Evolutionary conservation across 2,329 filamentous ascomycete genomes (phyloP), one percentile per base, ranked within the genome.

Genomic region (Fusarium sp.): DNA sequence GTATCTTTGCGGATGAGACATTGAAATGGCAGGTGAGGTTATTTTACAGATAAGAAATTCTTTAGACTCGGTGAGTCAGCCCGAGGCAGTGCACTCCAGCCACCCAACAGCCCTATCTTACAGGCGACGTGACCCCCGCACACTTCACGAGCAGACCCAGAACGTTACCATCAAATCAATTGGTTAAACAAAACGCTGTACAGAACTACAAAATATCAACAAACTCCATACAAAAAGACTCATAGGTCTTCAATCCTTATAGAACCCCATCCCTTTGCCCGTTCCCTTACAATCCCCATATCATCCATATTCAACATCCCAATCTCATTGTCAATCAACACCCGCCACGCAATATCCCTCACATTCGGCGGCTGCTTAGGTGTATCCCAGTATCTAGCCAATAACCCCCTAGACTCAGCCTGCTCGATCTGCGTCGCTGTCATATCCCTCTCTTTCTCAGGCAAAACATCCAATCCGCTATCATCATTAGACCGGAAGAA

Each of bases 231-330:
- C 15, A 6, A 24, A 11, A 24, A 10, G 6, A 2, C 6, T 9
- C 11, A 24, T 13, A 41, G 15, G 2, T 54, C 46, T 1, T 53
- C 20, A 2, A 16, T 25, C 8, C n/a, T 51, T n/a, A 65, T 30
- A 29, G 52, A 16, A 10, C 64, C 64, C 64, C 64, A 67, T 0
- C 63, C 63, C 29, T 40, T 62, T 3, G 63, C 63, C 9, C 64
- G 56, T 6, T 20, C 57, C 1, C 64, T 67, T 6, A 67, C 63
- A 30, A 51, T 66, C 1, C 64, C 64, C n/a, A 67, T 38, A 18
- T 67, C 64, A 13, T 67, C 64, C 57, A 67, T 67, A 0, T 67
- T 67, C 0, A 67, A 27, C 11, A 67, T 24, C 0, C 64, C 64
- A 0, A 67, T 41, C 0, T 65, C 38, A 1, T 62, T 52, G 4